Evolutionary conservation across 2,329 filamentous ascomycete genomes (phyloP).

Genomic region (Fusarium zealandicum): DNA sequence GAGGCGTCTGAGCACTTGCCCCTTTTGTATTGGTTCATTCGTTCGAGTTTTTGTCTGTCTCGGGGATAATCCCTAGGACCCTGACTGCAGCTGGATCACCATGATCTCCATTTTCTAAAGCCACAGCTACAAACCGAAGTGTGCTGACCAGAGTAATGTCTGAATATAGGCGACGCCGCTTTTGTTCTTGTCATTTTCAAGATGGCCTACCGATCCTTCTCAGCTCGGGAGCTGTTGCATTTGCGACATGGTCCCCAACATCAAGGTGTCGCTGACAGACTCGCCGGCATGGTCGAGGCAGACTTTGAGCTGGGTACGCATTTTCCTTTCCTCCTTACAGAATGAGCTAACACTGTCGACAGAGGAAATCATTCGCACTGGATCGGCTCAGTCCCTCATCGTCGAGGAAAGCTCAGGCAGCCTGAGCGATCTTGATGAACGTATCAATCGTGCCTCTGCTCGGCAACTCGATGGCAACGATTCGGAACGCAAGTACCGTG

Average conservation of each 20-base stretch:
- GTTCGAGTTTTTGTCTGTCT: too few species aligned
- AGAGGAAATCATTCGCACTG: constrained; percentile 46
- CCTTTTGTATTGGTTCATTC: too few species aligned
- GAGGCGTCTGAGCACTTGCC: too few species aligned
- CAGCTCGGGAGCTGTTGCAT: constrained; percentile 53
- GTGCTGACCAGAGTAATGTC: constrained; percentile 42
- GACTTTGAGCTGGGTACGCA: constrained; percentile 53
- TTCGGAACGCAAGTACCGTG: constrained; percentile 54
- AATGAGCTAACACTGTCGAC: constrained; percentile 14
- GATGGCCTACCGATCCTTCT: constrained; percentile 56
- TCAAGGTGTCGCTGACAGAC: constrained; percentile 40
- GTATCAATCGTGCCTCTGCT: constrained; percentile 25
- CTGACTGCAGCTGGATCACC: too few species aligned
- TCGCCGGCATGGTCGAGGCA: constrained; percentile 47
- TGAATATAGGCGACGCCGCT: constrained; percentile 29
- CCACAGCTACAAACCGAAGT: constrained; percentile 40
- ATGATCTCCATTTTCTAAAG: constrained; percentile 25
- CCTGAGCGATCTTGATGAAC: constrained; percentile 18
- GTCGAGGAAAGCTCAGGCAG: constrained; percentile 39
- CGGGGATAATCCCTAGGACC: too few species aligned
- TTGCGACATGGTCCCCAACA: constrained; percentile 41
- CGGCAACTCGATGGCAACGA: constrained; percentile 52
- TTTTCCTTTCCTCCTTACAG: background rate
- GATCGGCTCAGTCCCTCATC: constrained; percentile 40
- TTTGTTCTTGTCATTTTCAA: constrained; percentile 49